Percentiles rank a stretch among this genome's conserved stretches.
phyloP scores from a whole-genome alignment of 305 asterid species.

The Plantago rigida region DNA sequence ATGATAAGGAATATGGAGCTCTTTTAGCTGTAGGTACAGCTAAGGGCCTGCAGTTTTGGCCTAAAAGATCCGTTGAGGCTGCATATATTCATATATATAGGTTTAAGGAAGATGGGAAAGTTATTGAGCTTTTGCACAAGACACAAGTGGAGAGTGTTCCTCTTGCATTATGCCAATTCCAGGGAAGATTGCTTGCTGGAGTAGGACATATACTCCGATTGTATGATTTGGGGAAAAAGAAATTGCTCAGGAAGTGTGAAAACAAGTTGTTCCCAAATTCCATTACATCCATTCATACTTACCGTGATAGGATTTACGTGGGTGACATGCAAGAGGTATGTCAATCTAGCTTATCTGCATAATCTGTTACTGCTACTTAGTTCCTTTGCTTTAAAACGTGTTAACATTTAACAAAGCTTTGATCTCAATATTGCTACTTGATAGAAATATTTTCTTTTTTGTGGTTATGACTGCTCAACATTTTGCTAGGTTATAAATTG shows the following conservation, averaged over 20 bases:
- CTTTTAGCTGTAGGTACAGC: constrained; percentile 96
- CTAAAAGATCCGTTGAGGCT: constrained; percentile 73
- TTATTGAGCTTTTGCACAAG: constrained; percentile 89
- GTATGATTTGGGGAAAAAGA: constrained; percentile 80
- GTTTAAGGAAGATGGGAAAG: constrained; percentile 88
- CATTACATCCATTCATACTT: constrained; percentile 75
- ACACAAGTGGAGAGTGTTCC: constrained; percentile 97
- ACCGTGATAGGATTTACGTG: constrained; percentile 91
- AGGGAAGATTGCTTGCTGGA: constrained; percentile 89
- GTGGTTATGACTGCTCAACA: neutral
- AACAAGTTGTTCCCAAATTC: constrained; percentile 81
- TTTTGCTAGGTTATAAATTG: neutral
- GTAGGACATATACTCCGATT: constrained; percentile 82
- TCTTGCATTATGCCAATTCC: constrained; percentile 87
- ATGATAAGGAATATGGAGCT: constrained; percentile 88
- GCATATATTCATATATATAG: constrained; percentile 87
- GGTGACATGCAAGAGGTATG: constrained; percentile 99
- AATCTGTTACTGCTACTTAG: neutral
- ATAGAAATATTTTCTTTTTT: neutral
- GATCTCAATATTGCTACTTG: neutral
- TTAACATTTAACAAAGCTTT: neutral
- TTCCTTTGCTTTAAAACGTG: neutral
- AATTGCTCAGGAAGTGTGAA: constrained; percentile 90
- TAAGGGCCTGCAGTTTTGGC: constrained; percentile 88
- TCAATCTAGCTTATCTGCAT: constrained; percentile 6